Evolutionary conservation across 257 asterid species (phyloP).

Genomic region (Gynochthodes officinalis): DNA sequence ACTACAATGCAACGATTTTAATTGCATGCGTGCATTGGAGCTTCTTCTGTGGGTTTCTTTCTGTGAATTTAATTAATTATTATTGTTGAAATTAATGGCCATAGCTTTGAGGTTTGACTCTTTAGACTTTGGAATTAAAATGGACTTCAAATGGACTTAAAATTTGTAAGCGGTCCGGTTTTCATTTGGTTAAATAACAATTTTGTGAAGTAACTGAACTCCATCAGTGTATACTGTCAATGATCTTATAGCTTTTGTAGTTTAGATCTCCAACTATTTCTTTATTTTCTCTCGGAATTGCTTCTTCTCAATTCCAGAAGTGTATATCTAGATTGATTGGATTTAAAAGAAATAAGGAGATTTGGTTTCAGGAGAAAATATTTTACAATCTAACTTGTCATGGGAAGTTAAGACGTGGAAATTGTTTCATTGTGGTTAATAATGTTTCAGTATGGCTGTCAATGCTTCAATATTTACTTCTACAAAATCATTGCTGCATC

Average conservation of each 20-base stretch:
- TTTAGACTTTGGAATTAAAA: neutral
- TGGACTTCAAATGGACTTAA: neutral
- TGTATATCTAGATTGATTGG: neutral
- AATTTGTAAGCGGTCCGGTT: neutral
- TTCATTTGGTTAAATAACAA: neutral
- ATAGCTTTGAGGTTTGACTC: neutral
- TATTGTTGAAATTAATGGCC: neutral
- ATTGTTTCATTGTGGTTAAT: no score
- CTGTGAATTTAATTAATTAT: neutral
- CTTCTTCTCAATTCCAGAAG: neutral
- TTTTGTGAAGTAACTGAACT: neutral
- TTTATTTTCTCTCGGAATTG: neutral
- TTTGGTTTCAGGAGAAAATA: no score
- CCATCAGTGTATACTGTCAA: neutral
- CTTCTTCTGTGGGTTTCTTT: neutral
- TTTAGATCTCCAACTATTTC: neutral
- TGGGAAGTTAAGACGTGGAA: no score
- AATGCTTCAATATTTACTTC: no score
- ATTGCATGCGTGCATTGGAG: neutral
- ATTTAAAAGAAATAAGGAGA: no score
- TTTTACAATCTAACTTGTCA: no score
- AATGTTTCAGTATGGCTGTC: no score
- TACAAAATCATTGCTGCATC: no score
- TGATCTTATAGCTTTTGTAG: neutral
- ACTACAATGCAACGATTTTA: neutral